Base-by-base conservation (phyloP, 352 stramenopile species). In the Thalassiosira sp. region DNA sequence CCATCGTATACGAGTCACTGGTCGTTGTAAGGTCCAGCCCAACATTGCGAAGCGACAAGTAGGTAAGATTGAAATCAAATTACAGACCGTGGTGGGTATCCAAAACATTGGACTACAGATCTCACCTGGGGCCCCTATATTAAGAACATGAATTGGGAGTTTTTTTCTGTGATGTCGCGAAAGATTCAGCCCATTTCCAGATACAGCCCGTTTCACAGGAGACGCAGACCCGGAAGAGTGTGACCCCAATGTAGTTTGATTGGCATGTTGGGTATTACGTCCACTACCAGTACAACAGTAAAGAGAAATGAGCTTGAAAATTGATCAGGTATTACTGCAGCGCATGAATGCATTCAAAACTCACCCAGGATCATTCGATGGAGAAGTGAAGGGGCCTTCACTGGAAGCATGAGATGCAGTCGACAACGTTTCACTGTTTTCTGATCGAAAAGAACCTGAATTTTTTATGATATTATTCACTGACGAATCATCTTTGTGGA, bases 1-100 rank as follows among this genome's bases (percentile, higher is more conserved):
- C 87, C 87, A 93, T 52, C 63, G 37, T 51, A 93, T 66, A 54
- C 78, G 67, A 15, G 85, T 93, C 27, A 93, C 84, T 22, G 11
- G 2, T 20, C 37, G 11, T n/a, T n/a, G n/a, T n/a, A n/a, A n/a
- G n/a, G n/a, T n/a, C n/a, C n/a, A n/a, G n/a, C n/a, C n/a, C n/a
- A n/a, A n/a, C n/a, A n/a, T n/a, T n/a, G n/a, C n/a, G n/a, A n/a
- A n/a, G n/a, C n/a, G n/a, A n/a, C n/a, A n/a, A n/a, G n/a, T n/a
- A n/a, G n/a, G n/a, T n/a, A n/a, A n/a, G n/a, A n/a, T n/a, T n/a
- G n/a, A n/a, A n/a, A n/a, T n/a, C n/a, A n/a, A n/a, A n/a, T n/a
- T n/a, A n/a, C n/a, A n/a, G n/a, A n/a, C n/a, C n/a, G n/a, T n/a
- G n/a, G n/a, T n/a, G n/a, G n/a, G n/a, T n/a, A n/a, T n/a, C n/a